phyloP scores from a whole-genome alignment of 345 rosid species.

The Aquilaria yunnanensis region DNA sequence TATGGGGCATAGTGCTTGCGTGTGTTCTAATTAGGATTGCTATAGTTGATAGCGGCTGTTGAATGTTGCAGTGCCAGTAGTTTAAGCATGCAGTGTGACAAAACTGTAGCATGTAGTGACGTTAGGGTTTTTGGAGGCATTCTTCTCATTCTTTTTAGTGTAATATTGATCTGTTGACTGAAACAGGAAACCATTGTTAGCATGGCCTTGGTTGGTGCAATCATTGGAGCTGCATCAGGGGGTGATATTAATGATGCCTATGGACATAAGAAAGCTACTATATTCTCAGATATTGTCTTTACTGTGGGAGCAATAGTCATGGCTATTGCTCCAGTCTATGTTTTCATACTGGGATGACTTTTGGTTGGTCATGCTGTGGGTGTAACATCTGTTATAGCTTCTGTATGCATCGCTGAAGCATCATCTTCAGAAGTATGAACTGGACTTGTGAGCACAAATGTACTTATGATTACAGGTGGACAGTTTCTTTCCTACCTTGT shows the following conservation, averaged over 20 bases:
- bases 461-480: constrained; percentile 96
- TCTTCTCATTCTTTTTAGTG: neutral
- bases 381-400: constrained; percentile 90
- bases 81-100: no score
- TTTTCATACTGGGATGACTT: constrained; percentile 73
- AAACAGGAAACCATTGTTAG: constrained; percentile 97
- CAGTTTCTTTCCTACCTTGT: constrained; percentile 90
- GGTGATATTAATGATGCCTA: constrained; percentile 93
- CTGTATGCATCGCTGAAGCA: constrained; percentile 95
- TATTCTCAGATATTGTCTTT: constrained; percentile 75
- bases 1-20: neutral
- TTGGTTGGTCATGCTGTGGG: constrained; percentile 90
- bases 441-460: constrained; percentile 95
- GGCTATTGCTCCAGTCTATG: constrained; percentile 94
- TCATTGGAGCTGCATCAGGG: constrained; percentile 85
- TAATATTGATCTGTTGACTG: constrained; percentile 6
- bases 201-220: constrained; percentile 97
- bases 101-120: no score
- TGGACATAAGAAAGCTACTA: constrained; percentile 92
- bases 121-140: neutral
- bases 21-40: no score
- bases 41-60: no score
- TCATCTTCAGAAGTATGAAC: constrained; percentile 97
- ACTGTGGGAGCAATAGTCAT: constrained; percentile 71
- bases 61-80: no score